A percentile compares a stretch with the other conserved stretches of the same genome.
Conservation (phyloP, 2,329 filamentous ascomycete species). For the Neophaeococcomyces mojaviensis region DNA sequence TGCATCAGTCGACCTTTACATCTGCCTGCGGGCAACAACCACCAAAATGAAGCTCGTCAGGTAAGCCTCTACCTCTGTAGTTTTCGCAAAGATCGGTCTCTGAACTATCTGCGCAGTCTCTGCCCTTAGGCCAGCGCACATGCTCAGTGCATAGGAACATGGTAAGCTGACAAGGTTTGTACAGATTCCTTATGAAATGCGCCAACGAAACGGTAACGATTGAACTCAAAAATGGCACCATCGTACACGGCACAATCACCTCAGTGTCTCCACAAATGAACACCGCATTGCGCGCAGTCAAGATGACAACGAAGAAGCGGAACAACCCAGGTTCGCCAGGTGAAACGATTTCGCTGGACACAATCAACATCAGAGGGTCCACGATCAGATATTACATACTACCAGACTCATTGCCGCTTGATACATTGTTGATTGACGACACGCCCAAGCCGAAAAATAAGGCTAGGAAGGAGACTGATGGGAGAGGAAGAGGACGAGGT, state of each 20-base stretch:
- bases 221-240: slow-evolving; percentile 97
- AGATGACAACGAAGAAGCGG: slow-evolving; percentile 87
- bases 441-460: slow-evolving; percentile 99
- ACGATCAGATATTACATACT: slow-evolving; percentile 96
- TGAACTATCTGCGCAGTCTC: slow-evolving; percentile 7
- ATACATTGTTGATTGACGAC: slow-evolving; percentile 93
- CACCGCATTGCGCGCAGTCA: slow-evolving; percentile 87
- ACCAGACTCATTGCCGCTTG: slow-evolving; percentile 87
- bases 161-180: slow-evolving; percentile 3
- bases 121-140: no score
- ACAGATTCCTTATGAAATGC: slow-evolving; percentile 98
- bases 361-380: slow-evolving; percentile 92
- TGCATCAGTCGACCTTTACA: neutral
- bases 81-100: neutral
- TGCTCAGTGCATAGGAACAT: neutral
- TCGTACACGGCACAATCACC: slow-evolving; percentile 92
- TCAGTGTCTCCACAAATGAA: slow-evolving; percentile 99
- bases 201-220: slow-evolving; percentile 97
- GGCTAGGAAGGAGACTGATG: slow-evolving; percentile 76
- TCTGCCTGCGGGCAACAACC: slow-evolving; percentile 7
- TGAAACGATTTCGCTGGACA: slow-evolving; percentile 79
- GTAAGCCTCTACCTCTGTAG: slow-evolving; percentile 47
- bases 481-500: slow-evolving; percentile 34
- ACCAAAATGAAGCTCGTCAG: slow-evolving; percentile 91
- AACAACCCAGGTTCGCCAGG: slow-evolving; percentile 14